Evolutionary conservation across 371 early-diverging fungal genomes (phyloP), one percentile per base, ranked within the genome.

Genomic region (Circinella umbellata): DNA sequence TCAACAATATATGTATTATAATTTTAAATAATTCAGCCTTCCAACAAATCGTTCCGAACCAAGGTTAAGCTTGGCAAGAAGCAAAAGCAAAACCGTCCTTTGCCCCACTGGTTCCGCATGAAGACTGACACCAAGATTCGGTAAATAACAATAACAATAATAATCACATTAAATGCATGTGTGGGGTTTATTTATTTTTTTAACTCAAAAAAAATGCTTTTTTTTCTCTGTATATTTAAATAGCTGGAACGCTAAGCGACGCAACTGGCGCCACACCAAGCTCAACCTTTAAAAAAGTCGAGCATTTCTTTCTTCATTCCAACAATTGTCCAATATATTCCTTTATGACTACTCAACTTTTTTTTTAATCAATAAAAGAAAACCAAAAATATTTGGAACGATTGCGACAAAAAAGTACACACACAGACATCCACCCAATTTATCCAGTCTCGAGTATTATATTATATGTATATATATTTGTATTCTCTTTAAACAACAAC

Each of bases 221-320:
- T 6, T 42, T 11, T 42, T 42, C 42, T 42, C 3, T 42, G 6
- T 42, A 13, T 5, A 51, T 51, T 17, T 57, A 17, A 34, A 27
- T 71, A 89, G 96, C 76, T 99, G 97, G 94, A 99, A 97, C 90
- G 90, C 95, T 78, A 99, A 99, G 95, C 94, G 99, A 75, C 94
- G 98, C 76, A 92, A 98, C 96, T 99, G 99, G 99, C 92, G 98
- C 85, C 94, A 96, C 82, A 98, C 96, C 87, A 98, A 99, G 96
- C 88, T 97, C 81, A 92, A 93, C 89, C 81, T 97, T 78, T 96
- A 95, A 94, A 57, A n/a, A 14, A 51, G 51, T 9, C 42, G 42
- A 51, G 51, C 51, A 51, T 17, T 51, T 5, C 15, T n/a, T 51
- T n/a, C 17, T 42, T 42, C 42, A 42, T 42, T 42, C 42, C 42